Conservation (phyloP, 768 basidiomycete species). For the Suillus brevipes region DNA sequence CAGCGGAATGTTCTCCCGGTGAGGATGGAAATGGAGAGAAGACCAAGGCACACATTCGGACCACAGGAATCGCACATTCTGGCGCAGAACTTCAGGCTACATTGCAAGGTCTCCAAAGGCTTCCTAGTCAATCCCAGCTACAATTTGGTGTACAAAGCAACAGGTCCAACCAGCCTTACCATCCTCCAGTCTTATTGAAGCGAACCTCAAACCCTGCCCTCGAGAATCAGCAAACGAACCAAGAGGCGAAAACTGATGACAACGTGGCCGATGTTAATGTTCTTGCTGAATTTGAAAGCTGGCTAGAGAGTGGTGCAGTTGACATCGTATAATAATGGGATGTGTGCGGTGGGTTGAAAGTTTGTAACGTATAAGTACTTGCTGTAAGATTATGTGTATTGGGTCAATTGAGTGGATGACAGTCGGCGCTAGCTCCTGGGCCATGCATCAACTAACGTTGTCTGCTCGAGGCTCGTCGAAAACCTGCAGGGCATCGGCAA, state of each 20-base stretch:
- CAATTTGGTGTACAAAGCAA: neutral
- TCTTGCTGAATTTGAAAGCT: slow-evolving; percentile 66
- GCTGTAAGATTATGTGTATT: slow-evolving; percentile 5
- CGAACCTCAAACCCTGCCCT: neutral
- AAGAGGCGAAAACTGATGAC: neutral
- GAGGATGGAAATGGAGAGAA: neutral
- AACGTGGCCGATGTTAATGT: slow-evolving; percentile 40
- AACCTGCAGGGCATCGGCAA: slow-evolving; percentile 57
- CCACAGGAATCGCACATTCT: neutral
- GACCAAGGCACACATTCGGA: neutral
- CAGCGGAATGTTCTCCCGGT: neutral
- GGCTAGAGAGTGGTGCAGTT: slow-evolving; percentile 66
- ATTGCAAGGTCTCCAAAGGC: neutral
- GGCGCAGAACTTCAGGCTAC: neutral
- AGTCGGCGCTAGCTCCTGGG: neutral
- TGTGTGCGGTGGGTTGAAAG: neutral
- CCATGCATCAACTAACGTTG: neutral
- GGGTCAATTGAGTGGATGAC: neutral
- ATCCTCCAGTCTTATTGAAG: neutral
- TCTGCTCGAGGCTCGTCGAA: slow-evolving; percentile 47
- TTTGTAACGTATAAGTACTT: slow-evolving; percentile 2
- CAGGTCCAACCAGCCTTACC: neutral
- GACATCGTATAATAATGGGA: slow-evolving; percentile 35
- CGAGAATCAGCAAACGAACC: neutral
- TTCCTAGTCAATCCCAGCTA: neutral